Evolutionary conservation across 1,139 yeast species (phyloP).

Genomic region (Blastobotrys malaysiensis): DNA sequence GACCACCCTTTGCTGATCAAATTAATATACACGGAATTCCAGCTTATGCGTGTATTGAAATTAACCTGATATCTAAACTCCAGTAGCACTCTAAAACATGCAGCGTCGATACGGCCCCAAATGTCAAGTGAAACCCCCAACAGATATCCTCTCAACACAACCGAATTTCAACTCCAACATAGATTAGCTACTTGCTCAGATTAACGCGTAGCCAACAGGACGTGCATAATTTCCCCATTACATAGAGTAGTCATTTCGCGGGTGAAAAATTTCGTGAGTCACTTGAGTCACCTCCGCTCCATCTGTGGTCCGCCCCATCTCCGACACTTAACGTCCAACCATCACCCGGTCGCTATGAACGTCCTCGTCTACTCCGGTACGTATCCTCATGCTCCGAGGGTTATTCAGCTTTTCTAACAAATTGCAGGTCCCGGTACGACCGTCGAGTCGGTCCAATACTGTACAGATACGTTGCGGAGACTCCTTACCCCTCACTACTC

Average conservation of each 20-base stretch:
- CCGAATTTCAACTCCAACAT: no score
- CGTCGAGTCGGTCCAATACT: constrained; percentile 76
- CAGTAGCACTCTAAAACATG: no score
- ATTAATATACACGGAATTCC: no score
- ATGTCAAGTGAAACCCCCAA: no score
- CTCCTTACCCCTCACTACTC: constrained; percentile 88
- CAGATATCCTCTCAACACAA: no score
- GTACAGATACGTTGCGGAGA: constrained; percentile 65
- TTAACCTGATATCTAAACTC: no score
- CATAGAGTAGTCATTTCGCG: background rate
- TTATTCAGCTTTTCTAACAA: background rate
- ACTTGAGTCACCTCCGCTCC: background rate
- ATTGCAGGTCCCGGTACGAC: constrained; percentile 73
- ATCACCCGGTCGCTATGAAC: constrained; percentile 46
- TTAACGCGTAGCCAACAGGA: no score
- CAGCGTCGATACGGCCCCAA: no score
- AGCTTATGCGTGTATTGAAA: no score
- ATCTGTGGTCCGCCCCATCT: background rate
- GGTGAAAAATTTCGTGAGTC: background rate
- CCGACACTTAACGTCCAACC: background rate
- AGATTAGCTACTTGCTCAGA: no score
- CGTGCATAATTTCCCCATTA: background rate
- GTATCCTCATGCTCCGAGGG: background rate
- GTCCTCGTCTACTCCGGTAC: constrained; percentile 66
- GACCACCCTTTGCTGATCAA: no score